Evolutionary conservation across 148 eudicot genomes (phyloP), one percentile per base, ranked within the genome.

Genomic region (Camellia lanceoleosa): DNA sequence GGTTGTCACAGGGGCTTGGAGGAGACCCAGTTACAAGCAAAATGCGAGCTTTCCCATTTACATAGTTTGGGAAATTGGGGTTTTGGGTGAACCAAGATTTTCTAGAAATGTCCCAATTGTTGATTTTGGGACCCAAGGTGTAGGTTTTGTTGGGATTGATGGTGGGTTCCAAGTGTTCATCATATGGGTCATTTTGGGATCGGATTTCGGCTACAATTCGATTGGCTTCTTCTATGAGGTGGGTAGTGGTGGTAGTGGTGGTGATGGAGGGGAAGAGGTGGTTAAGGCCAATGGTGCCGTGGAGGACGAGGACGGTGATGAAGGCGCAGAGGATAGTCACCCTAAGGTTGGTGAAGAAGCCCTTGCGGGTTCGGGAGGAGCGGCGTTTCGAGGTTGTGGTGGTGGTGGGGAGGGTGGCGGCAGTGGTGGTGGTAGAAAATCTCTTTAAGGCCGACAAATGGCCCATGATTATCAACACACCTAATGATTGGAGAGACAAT

Each of bases 1-100:
- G 88, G 73, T 94, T 90, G 79, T 94, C 97, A 82, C 98, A 94
- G 7, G 98, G 98, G 18, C 71, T 86, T 0, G 97, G 98, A 0
- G 88, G 89, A 0, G 97, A 94, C 65, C 97, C 97, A 63, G 92
- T 92, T 18, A 92, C 90, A 73, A 94, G 78, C 85, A 94, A 43
- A 23, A 91, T 80, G 74, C 90, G 78, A 49, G 91, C 88, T 70
- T 82, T 88, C n/a, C 88, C 88, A 9, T 84, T 82, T 0, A 86
- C 79, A 13, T 67, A 70, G 80, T 56, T 89, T 5, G 91, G 89
- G 41, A 85, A 90, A 58, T 70, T 84, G 18, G 85, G 89, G 38
- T 90, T 85, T 63, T 51, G 74, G 18, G 14, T 51, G 16, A 89
- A 79, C 91, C 93, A 93, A 7, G 76, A 71, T 23, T 76, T 68